Evolutionary conservation across 2,329 filamentous ascomycete genomes (phyloP).

Genomic region (Drechslera avenae): DNA sequence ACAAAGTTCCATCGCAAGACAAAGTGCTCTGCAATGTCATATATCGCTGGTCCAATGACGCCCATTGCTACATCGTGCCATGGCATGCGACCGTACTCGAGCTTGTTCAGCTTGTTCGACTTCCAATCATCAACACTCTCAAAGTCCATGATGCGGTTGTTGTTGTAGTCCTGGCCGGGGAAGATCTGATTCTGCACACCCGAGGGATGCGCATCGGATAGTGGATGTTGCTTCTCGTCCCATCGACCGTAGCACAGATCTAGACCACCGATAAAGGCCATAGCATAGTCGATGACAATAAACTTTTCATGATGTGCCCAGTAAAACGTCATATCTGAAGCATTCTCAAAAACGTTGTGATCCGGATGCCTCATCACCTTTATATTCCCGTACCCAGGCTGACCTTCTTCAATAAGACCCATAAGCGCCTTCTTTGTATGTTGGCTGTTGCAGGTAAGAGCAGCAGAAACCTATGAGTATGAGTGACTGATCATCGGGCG

Average conservation of each 20-base stretch:
- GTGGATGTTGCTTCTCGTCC: conserved; percentile 83
- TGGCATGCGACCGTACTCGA: conserved; percentile 92
- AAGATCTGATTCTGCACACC: conserved; percentile 83
- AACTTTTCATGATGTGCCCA: conserved; percentile 99
- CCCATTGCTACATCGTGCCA: conserved; percentile 98
- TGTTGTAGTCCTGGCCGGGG: conserved; percentile 97
- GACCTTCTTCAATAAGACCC: conserved; percentile 78
- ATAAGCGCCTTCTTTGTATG: conserved; percentile 91
- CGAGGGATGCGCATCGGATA: conserved; percentile 86
- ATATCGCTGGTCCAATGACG: conserved; percentile 84
- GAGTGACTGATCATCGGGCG: not conserved
- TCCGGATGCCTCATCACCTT: conserved; percentile 88
- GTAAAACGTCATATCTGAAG: conserved; percentile 94
- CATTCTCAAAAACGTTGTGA: conserved; percentile 92
- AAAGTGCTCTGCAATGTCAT: conserved; percentile 96
- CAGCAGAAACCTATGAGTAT: conserved; percentile 44
- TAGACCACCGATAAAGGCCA: conserved; percentile 92
- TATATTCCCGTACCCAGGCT: conserved; percentile 86
- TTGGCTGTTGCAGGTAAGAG: conserved; percentile 84
- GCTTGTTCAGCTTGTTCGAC: conserved; percentile 87
- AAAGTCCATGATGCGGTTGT: conserved; percentile 96
- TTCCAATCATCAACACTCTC: conserved; percentile 91
- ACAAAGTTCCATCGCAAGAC: conserved; percentile 94
- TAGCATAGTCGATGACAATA: conserved; percentile 86
- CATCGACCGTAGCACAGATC: conserved; percentile 96